These are phyloP conservation scores for Picochlorum sp. DNA, from an alignment of 139 green algal genomes.

Conservation along the genomic window DNA sequence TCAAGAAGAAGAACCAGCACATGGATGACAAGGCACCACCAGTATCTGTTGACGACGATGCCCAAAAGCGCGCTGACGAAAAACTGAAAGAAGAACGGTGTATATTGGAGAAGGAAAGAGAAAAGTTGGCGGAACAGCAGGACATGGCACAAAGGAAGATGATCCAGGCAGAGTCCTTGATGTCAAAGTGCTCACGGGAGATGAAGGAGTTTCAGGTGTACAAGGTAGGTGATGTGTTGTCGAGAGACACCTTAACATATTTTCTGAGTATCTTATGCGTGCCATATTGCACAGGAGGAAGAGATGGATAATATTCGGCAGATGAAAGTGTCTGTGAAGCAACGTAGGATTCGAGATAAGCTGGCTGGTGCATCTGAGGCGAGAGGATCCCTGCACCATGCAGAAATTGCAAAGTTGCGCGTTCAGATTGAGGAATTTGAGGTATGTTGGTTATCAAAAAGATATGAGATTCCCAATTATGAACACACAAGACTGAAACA, in stretches of 20 bases:
- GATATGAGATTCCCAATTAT: too few relatives aligned
- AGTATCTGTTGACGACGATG: neutral
- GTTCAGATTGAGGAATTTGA: too few relatives aligned
- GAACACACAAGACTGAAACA: too few relatives aligned
- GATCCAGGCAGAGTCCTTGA: neutral
- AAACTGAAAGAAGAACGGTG: too few relatives aligned
- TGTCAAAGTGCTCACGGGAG: constrained; percentile 44
- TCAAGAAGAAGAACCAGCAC: neutral
- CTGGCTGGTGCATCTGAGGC: too few relatives aligned
- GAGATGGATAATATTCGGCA: neutral
- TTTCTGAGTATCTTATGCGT: too few relatives aligned
- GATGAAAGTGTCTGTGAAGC: too few relatives aligned
- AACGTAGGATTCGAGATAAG: too few relatives aligned
- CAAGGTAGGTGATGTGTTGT: constrained; percentile 17
- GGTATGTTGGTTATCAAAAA: too few relatives aligned
- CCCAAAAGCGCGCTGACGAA: neutral
- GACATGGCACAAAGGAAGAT: constrained; percentile 8
- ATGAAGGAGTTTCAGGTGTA: constrained; percentile 45
- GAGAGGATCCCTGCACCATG: too few relatives aligned
- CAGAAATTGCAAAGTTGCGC: too few relatives aligned
- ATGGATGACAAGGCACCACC: neutral
- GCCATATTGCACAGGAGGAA: neutral
- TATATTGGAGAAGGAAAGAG: too few relatives aligned
- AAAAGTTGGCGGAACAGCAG: constrained; percentile 4
- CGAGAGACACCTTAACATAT: constrained; percentile 12